Evolutionary conservation across 345 rosid species (phyloP), one percentile per base, ranked within the genome.

Genomic region (Cardamine resedifolia): DNA sequence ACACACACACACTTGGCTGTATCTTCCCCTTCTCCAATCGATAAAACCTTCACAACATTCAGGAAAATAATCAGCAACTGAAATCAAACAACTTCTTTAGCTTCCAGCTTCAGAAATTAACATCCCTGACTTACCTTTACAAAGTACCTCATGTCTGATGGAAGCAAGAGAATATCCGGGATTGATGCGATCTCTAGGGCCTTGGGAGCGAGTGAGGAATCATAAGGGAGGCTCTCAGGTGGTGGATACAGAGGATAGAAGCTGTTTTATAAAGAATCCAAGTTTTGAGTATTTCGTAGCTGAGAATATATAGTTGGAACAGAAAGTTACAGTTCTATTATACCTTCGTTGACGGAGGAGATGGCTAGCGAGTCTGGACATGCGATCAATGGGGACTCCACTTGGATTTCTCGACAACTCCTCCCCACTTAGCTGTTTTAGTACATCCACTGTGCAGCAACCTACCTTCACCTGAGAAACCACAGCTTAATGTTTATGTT

Each of bases 211-310:
- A 89, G 89, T 65, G 91, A 85, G 64, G 85, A 85, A 71, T 94
- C 97, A 78, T 89, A 61, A 21, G 95, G 97, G 58, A 91, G 75
- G 41, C 82, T 84, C 77, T 89, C 97, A 10, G 92, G 86, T 14
- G 98, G 88, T 56, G 98, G 97, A 71, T 88, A 84, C 58, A 89
- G 79, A 58, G 98, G 97, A 74, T 91, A 89, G 72, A 89, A 91
- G 83, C 98, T 94, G 90, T 72, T 74, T 7, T 31, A 72, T 38
- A 60, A 60, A 31, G 10, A 30, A 21, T 48, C n/a, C 68, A 63
- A 4, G 4, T 18, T 55, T 48, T 71, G 6, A 75, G 71, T 49
- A 5, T 47, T 24, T 53, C 15, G 21, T 70, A 14, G 44, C 18
- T 63, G 64, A 49, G 34, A 3, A 44, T 6, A 8, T 7, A 59